Evolutionary conservation across 140 eudicot genomes (phyloP), one percentile per base, ranked within the genome.

Genomic region (Cichorium intybus): DNA sequence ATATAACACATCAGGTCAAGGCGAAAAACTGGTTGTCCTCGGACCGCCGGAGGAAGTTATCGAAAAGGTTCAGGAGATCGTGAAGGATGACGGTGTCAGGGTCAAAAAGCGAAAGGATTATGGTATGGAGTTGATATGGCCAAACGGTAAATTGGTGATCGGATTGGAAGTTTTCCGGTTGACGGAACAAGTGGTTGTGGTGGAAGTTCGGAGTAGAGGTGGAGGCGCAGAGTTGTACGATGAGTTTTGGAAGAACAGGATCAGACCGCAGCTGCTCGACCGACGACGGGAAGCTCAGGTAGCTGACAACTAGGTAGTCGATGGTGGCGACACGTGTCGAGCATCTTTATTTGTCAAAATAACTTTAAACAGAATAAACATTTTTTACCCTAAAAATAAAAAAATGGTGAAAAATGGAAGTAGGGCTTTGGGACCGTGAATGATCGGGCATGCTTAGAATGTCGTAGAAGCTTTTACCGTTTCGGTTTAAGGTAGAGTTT

Each of bases 121-220:
- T 39, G 77, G 83, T 8, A 47, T 82, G 68, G 93, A 81, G 60
- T 26, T 85, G 66, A 77, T 76, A 51, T 82, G 85, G 69, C 76
- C 63, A 12, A 70, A 73, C 47, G 83, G 92, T 61, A 74, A 79
- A 20, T 79, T 65, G 33, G 69, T 64, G 54, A 70, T 81, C 12
- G 81, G 71, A 15, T 21, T 85, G 67, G 88, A 85, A 60, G 81
- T 85, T 61, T 79, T 72, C 47, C 79, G 88, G 72, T 76, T 85
- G 79, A 79, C 93, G 52, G 88, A 82, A 55, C 14, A 46, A n/a
- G 50, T 82, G 75, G 77, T 74, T 31, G 81, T 85, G 49, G 85
- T 85, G 68, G 93, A 85, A 50, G 85, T 70, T 31, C 75, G 63
- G 50, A 79, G 85, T 69, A 82, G 49, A 60, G 81, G 76, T 15